Evolutionary conservation across 2,329 filamentous ascomycete species (phyloP).

Genomic region (Talaromyces verruculosus): DNA sequence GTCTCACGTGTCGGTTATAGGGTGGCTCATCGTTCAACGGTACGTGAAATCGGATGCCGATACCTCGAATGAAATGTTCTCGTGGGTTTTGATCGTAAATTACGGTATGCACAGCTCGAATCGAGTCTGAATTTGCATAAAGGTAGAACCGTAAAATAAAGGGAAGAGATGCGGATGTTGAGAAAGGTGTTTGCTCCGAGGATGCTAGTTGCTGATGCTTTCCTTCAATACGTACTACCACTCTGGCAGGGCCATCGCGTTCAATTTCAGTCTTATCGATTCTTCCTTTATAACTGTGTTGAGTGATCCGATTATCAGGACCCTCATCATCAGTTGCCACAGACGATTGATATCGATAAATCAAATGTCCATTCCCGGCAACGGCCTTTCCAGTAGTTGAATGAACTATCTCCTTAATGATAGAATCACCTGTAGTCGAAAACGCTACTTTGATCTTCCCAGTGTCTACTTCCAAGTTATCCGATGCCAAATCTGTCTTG

Average conservation of each 20-base stretch:
- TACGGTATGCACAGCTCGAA: slow-evolving; percentile 58
- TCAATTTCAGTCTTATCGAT: slow-evolving; percentile 55
- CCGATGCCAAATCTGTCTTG: slow-evolving; percentile 18
- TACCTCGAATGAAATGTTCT: slow-evolving; percentile 54
- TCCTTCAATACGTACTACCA: slow-evolving; percentile 51
- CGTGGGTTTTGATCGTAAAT: slow-evolving; percentile 54
- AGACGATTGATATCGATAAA: slow-evolving; percentile 55
- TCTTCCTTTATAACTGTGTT: slow-evolving; percentile 49
- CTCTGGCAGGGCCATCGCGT: slow-evolving; percentile 43
- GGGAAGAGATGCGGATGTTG: slow-evolving; percentile 47
- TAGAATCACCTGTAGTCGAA: slow-evolving; percentile 43
- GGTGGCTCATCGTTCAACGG: slow-evolving; percentile 54
- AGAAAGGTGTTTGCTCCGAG: slow-evolving; percentile 13
- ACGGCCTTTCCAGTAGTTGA: slow-evolving; percentile 46
- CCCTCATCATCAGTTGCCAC: slow-evolving; percentile 44
- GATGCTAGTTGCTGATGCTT: slow-evolving; percentile 36
- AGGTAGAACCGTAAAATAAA: slow-evolving; percentile 60
- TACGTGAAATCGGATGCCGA: slow-evolving; percentile 58
- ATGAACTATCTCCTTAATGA: slow-evolving; percentile 43
- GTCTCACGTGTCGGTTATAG: slow-evolving; percentile 60
- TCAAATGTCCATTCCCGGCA: slow-evolving; percentile 49
- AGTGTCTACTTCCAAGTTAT: slow-evolving; percentile 45
- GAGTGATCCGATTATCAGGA: neutral
- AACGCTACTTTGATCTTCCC: slow-evolving; percentile 48
- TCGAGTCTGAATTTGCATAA: slow-evolving; percentile 57